phyloP scores from a whole-genome alignment of 306 rosid species.

The Fragaria nilgerrensis region DNA sequence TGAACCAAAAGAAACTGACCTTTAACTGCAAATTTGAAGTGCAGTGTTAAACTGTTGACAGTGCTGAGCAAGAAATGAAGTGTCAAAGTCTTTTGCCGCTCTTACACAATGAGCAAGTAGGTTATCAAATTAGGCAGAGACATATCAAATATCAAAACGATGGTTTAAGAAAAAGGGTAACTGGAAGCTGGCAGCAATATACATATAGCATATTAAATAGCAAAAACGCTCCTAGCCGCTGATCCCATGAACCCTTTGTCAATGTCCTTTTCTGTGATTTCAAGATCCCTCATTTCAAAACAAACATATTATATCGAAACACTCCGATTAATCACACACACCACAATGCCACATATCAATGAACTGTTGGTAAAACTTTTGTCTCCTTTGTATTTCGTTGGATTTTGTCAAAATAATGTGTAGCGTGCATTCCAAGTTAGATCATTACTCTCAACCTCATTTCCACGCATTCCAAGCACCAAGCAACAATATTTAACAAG shows the following conservation, averaged over 20 bases:
- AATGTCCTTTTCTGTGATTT: constrained; percentile 37
- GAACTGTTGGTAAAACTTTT: constrained; percentile 1
- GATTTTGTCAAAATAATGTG: constrained; percentile 34
- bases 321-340: background rate
- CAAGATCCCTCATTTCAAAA: constrained; percentile 26
- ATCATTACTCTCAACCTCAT: background rate
- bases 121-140: background rate
- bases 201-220: constrained; percentile 18
- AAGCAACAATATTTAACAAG: constrained; percentile 7
- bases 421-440: constrained; percentile 16
- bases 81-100: constrained; percentile 1
- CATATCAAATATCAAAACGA: constrained; percentile 1
- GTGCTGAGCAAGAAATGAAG: constrained; percentile 20
- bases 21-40: constrained; percentile 19
- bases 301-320: background rate
- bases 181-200: constrained; percentile 16
- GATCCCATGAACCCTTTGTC: constrained; percentile 28
- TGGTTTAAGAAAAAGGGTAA: constrained; percentile 12
- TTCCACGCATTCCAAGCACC: background rate
- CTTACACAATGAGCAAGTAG: constrained; percentile 13
- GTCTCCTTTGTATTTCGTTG: background rate
- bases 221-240: constrained; percentile 28
- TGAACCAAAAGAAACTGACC: constrained; percentile 23
- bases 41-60: constrained; percentile 16
- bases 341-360: background rate